Conservation (phyloP, 306 rosid species). For the Lathyrus tuberosus region DNA sequence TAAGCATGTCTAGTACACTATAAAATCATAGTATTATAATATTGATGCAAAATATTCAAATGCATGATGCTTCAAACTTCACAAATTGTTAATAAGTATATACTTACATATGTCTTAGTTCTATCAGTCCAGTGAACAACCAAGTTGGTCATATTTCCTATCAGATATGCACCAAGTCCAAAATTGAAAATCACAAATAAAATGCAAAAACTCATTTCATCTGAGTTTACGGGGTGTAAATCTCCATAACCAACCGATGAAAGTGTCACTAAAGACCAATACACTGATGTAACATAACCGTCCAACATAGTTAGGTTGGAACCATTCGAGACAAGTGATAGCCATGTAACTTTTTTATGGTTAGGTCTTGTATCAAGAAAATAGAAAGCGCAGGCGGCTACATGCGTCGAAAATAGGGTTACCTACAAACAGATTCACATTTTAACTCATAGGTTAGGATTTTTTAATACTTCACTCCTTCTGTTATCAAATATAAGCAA, state of each 20-base stretch:
- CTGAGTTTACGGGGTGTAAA: conserved; percentile 68
- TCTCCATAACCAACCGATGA: conserved; percentile 81
- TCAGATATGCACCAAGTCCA: conserved; percentile 68
- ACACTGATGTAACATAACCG: conserved; percentile 59
- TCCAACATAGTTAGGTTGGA: conserved; percentile 28
- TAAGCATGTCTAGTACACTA: not conserved
- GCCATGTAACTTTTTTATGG: conserved; percentile 53
- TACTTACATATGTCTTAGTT: conserved; percentile 77
- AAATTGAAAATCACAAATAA: conserved; percentile 62
- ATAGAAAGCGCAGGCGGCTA: conserved; percentile 68
- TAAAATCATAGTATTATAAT: too few species aligned
- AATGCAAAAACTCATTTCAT: conserved; percentile 60
- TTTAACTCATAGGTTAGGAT: conserved; percentile 8
- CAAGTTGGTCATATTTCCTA: conserved; percentile 92
- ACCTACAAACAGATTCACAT: conserved; percentile 50
- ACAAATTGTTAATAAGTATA: not conserved
- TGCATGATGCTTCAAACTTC: not conserved
- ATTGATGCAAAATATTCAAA: not conserved
- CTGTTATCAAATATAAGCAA: not conserved
- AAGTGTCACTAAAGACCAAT: conserved; percentile 77
- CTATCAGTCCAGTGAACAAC: conserved; percentile 74
- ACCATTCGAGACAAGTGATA: conserved; percentile 36
- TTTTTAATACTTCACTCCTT: not conserved
- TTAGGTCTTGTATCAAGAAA: conserved; percentile 49
- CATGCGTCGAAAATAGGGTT: conserved; percentile 66